phyloP scores from a whole-genome alignment of 768 basidiomycete species.

The Agrocybe praecox region DNA sequence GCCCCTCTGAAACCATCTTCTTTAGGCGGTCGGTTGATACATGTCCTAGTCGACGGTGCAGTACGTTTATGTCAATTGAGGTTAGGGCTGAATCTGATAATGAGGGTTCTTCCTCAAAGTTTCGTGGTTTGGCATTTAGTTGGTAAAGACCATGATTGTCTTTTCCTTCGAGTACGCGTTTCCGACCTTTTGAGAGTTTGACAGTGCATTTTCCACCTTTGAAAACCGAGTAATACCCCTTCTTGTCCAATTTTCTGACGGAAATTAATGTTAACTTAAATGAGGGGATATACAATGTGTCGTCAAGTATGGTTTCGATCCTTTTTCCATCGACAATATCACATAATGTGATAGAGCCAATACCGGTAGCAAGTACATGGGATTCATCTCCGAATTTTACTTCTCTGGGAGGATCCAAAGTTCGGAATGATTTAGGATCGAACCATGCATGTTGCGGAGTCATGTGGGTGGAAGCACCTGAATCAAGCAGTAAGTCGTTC shows the following conservation, averaged over 20 bases:
- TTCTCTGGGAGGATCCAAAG: constrained; percentile 2
- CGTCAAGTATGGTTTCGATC: background rate
- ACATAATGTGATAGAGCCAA: constrained; percentile 4
- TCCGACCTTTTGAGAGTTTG: background rate
- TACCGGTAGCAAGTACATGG: constrained; percentile 6
- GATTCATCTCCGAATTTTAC: constrained; percentile 11
- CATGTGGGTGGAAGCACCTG: constrained; percentile 12
- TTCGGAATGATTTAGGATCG: background rate
- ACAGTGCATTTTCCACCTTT: constrained; percentile 5
- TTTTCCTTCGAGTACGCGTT: background rate
- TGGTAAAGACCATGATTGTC: background rate
- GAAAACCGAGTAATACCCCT: constrained; percentile 4
- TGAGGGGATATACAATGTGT: constrained; percentile 7
- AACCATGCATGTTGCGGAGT: constrained; percentile 9
- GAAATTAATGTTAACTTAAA: constrained; percentile 8
- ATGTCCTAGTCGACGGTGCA: constrained; percentile 10
- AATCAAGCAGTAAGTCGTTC: constrained; percentile 6
- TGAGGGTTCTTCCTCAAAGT: background rate
- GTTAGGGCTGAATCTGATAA: background rate
- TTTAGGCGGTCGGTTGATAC: background rate
- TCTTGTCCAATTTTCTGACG: background rate
- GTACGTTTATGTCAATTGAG: constrained; percentile 7
- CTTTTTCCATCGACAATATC: background rate
- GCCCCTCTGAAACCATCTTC: constrained; percentile 7
- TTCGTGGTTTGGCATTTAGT: background rate